These are phyloP conservation scores for Agarophyton chilense DNA, from an alignment of 23 red algal genomes.

Conservation along the genomic window DNA sequence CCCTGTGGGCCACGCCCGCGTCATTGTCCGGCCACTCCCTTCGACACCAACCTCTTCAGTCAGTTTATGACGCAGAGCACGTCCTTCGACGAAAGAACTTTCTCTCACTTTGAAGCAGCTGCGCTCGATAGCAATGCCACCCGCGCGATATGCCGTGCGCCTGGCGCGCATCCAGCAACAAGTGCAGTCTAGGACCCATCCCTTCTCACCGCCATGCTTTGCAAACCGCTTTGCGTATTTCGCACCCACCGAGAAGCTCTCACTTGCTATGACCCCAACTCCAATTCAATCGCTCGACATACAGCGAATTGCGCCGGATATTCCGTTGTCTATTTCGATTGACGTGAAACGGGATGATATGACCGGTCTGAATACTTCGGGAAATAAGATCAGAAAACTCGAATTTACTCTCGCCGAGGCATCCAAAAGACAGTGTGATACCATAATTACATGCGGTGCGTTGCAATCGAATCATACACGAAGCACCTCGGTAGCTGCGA, in stretches of 20 bases:
- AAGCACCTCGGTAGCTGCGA: conserved; percentile 55
- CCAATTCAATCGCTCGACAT: conserved; percentile 46
- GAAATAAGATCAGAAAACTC: conserved; percentile 74
- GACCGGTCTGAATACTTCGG: conserved; percentile 30
- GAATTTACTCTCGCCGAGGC: conserved; percentile 65
- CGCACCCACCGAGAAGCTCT: conserved; percentile 27
- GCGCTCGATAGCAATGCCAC: too few relatives aligned
- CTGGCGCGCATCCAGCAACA: not conserved
- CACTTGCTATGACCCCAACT: conserved; percentile 32
- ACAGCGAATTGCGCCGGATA: not conserved
- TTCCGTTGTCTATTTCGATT: not conserved
- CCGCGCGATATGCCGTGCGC: not conserved
- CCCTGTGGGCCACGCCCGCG: too few relatives aligned
- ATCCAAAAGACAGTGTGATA: not conserved
- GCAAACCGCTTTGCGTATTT: not conserved
- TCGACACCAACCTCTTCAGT: too few relatives aligned
- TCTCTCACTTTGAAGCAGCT: too few relatives aligned
- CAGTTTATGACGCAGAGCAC: not conserved
- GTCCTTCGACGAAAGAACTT: too few relatives aligned
- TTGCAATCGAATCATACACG: conserved; percentile 60
- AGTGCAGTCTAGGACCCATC: not conserved
- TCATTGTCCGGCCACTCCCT: too few relatives aligned
- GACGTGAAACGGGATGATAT: conserved; percentile 74
- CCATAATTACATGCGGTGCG: conserved; percentile 56
- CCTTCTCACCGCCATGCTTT: conserved; percentile 10